Conservation (phyloP, 2,329 filamentous ascomycete genomes). For the Xylariaceae sp. region DNA sequence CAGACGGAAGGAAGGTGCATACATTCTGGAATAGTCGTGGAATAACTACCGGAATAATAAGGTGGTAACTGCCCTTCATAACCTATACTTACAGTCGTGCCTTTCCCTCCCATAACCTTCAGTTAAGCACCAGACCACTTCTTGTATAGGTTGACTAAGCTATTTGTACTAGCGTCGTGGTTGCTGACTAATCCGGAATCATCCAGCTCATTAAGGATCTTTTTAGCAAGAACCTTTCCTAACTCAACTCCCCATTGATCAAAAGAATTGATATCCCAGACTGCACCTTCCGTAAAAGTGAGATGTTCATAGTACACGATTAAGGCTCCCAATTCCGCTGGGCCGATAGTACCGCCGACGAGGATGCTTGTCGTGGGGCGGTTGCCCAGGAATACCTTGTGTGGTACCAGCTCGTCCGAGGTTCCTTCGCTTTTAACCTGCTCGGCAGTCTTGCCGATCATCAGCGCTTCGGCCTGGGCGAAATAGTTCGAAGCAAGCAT, state of each 20-base stretch:
- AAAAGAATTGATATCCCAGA: constrained; percentile 99
- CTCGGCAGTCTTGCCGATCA: constrained; percentile 84
- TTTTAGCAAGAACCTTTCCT: constrained; percentile 93
- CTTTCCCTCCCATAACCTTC: constrained; percentile 29
- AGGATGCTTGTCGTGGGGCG: constrained; percentile 93
- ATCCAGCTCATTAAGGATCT: constrained; percentile 82
- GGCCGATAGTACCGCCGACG: constrained; percentile 85
- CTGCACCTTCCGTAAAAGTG: constrained; percentile 93
- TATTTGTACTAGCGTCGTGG: constrained; percentile 85
- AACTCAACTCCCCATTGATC: constrained; percentile 99
- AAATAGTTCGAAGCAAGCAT: constrained; percentile 93
- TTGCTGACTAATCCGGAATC: constrained; percentile 63
- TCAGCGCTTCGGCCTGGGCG: constrained; percentile 80
- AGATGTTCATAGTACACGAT: constrained; percentile 99
- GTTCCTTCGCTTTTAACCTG: constrained; percentile 73
- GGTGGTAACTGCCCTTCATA: too few species aligned
- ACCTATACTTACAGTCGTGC: too few species aligned
- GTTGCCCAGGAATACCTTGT: constrained; percentile 99
- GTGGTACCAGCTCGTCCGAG: constrained; percentile 74
- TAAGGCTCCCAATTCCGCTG: constrained; percentile 85
- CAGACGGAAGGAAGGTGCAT: too few species aligned
- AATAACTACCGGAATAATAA: too few species aligned
- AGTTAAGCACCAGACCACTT: constrained; percentile 57
- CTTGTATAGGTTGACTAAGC: constrained; percentile 91
- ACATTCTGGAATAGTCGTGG: too few species aligned